These are phyloP conservation scores for Golubevia sp. DNA, from an alignment of 1,284 basidiomycete genomes.

Conservation along the genomic window DNA sequence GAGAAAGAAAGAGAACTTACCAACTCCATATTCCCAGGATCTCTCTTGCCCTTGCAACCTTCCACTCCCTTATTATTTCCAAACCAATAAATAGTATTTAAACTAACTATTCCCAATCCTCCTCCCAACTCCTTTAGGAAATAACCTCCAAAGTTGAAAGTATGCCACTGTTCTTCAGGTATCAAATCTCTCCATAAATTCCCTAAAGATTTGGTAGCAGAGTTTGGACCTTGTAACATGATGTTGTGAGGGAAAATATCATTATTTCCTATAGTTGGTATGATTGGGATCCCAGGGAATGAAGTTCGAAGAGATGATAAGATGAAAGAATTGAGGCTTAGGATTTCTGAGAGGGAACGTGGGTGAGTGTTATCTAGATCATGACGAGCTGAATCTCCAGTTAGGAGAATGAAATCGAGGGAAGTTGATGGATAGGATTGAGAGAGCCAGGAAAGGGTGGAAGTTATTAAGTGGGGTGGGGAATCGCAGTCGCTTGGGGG, in stretches of 20 bases:
- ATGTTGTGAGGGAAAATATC: constrained; percentile 53
- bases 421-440: constrained; percentile 50
- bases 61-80: constrained; percentile 80
- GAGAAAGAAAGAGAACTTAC: too few species aligned
- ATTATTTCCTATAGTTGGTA: constrained; percentile 77
- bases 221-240: constrained; percentile 72
- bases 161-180: constrained; percentile 76
- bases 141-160: constrained; percentile 70
- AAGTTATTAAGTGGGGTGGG: constrained; percentile 76
- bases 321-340: constrained; percentile 73
- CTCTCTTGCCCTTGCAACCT: constrained; percentile 51
- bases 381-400: constrained; percentile 89
- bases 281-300: constrained; percentile 78
- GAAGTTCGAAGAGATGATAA: constrained; percentile 73
- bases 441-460: constrained; percentile 79
- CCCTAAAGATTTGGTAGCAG: constrained; percentile 70
- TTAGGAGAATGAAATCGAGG: constrained; percentile 68
- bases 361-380: constrained; percentile 82
- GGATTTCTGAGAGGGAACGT: constrained; percentile 80
- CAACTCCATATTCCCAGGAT: constrained; percentile 3
- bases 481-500: constrained; percentile 86
- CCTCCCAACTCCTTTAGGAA: constrained; percentile 79
- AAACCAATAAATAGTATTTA: constrained; percentile 93
- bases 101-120: constrained; percentile 76
- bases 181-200: constrained; percentile 85